Base-by-base conservation (phyloP, 2,329 filamentous ascomycete genomes). In the Pseudopithomyces maydicus region DNA sequence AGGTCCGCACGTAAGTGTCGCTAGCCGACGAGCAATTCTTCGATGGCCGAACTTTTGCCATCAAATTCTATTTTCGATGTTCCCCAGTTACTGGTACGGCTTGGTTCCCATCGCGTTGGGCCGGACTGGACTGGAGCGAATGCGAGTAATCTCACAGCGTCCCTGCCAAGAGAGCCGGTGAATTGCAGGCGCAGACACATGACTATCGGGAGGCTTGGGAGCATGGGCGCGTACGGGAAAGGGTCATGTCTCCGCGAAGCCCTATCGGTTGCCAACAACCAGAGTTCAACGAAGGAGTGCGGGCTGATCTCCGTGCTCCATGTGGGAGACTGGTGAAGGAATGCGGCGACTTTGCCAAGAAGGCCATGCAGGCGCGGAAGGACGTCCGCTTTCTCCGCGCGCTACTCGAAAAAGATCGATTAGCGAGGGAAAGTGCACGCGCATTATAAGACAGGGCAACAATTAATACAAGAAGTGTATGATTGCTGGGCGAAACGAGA, bases 401-500 rank as follows among this genome's bases (percentile, higher is more conserved):
- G 23, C 42, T 29, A 44, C 52, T 52, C 45, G 55, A 58, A 51
- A 41, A 47, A 15, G 7, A 19, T 42, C 41, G 29, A 39, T 35
- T 33, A 20, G 23, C 35, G 52, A 50, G 39, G 52, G 53, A 32
- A 59, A 43, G 51, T 44, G 35, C 29, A 59, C 41, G 52, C 56
- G 56, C 38, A 26, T 42, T 6, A 42, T 42, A 42, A 51, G 36
- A 42, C 36, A 42, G 23, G 48, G 48, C 36, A 29, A 20, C n/a
- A 42, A 33, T 43, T 51, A 51, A 43, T 23, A 35, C 48, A 51
- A 17, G 7, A 58, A 23, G 14, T 38, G 59, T 57, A 60, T 64
- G 56, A 64, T 54, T 59, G 56, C 43, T 53, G 42, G 47, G 47
- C 57, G 60, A 66, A 67, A 55, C 56, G 52, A 36, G 50, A 50